Percentiles rank a stretch among this genome's conserved stretches.
These are phyloP conservation scores for Cryptosporidium sp. DNA, from an alignment of 169 alveolate genomes.

Conservation along the genomic window DNA sequence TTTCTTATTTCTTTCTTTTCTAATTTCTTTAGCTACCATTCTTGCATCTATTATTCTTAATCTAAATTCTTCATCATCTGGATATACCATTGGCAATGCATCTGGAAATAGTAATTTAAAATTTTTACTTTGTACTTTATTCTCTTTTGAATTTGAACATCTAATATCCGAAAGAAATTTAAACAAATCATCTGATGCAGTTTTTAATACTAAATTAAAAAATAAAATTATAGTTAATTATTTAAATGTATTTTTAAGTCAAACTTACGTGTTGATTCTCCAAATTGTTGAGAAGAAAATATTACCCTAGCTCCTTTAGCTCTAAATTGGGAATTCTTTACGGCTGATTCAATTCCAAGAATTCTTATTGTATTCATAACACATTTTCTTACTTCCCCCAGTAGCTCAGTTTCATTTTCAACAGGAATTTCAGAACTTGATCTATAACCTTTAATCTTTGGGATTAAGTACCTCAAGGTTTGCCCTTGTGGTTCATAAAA, in stretches of 20 bases:
- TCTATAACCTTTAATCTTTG: conserved; percentile 59
- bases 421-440: conserved; percentile 57
- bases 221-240: background rate
- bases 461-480: conserved; percentile 62
- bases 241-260: background rate
- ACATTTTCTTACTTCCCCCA: conserved; percentile 63
- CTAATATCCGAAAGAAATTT: conserved; percentile 48
- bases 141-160: conserved; percentile 34
- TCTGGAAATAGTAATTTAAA: conserved; percentile 60
- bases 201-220: conserved; percentile 36
- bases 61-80: conserved; percentile 76
- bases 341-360: conserved; percentile 59
- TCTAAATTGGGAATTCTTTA: conserved; percentile 64
- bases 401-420: conserved; percentile 41
- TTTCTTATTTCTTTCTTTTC: conserved; percentile 40
- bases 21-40: conserved; percentile 57
- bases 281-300: conserved; percentile 66
- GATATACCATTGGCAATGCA: conserved; percentile 74
- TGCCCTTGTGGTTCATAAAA: conserved; percentile 75
- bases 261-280: conserved; percentile 73
- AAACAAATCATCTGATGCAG: conserved; percentile 62
- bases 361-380: conserved; percentile 41
- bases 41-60: conserved; percentile 74
- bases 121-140: background rate
- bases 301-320: conserved; percentile 73